Evolutionary conservation across 352 stramenopile genomes (phyloP).

Genomic region (Pythium phragmiticola): DNA sequence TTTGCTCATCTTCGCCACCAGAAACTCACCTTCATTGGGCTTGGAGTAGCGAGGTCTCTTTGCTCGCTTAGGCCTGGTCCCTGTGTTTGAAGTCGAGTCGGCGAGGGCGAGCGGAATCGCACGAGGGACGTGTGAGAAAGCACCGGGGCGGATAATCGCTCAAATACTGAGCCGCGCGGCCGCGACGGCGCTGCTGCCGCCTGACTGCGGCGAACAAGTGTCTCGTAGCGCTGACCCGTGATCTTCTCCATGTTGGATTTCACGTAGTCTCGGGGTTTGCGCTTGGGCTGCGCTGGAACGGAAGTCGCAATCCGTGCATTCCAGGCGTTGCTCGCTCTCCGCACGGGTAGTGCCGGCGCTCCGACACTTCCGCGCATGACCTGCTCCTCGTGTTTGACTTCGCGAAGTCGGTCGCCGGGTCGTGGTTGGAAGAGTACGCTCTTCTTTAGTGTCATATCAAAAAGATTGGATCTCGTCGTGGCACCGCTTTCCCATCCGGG

Average conservation of each 20-base stretch:
- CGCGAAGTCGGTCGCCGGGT: conserved; percentile 37
- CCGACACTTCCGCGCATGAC: background rate
- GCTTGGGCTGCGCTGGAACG: conserved; percentile 23
- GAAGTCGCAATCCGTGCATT: conserved; percentile 12
- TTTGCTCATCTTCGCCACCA: background rate
- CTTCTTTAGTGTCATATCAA: conserved; percentile 57
- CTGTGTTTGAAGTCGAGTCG: conserved; percentile 4
- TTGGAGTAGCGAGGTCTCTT: background rate
- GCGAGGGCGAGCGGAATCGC: conserved; percentile 15
- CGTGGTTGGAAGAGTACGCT: conserved; percentile 47
- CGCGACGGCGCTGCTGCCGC: background rate
- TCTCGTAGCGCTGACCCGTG: conserved; percentile 32
- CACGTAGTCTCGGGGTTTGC: conserved; percentile 49
- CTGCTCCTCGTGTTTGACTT: conserved; percentile 24
- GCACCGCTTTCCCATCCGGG: conserved; percentile 54
- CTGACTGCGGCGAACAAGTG: background rate
- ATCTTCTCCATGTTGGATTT: conserved; percentile 57
- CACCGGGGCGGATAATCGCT: conserved; percentile 34
- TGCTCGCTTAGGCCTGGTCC: background rate
- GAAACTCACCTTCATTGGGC: conserved; percentile 1
- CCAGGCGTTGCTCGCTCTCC: conserved; percentile 5
- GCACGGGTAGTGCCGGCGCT: background rate
- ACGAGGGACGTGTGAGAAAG: conserved; percentile 14
- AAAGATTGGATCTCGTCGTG: conserved; percentile 28
- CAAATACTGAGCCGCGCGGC: conserved; percentile 35